Evolutionary conservation across 495 filamentous ascomycete species (phyloP), one percentile per base, ranked within the genome.

Genomic region (Penicillium parvum): DNA sequence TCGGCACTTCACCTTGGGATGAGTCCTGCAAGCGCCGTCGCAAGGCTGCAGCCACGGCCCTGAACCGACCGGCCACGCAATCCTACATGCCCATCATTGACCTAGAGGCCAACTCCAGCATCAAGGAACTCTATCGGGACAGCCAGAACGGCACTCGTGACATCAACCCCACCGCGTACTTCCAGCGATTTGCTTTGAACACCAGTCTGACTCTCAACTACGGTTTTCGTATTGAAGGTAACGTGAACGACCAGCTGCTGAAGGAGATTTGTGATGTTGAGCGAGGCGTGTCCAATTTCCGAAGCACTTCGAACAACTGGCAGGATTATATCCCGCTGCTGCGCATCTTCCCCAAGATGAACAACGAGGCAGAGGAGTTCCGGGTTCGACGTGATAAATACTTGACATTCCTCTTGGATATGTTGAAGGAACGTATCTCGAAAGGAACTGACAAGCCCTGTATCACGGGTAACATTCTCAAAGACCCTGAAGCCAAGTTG

Each of bases 1-100:
- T 88, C 46, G 84, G 84, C 5, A 86, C 84, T 0, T 83, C 78
- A 0, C 84, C 84, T 0, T 88, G 82, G 82, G 82, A 85, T 53
- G 83, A 85, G 39, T 81, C 76, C 29, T 85, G 81, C 66, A 88
- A 88, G 61, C 71, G 73, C 6, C 74, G 82, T 6, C 70, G 83
- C 33, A 86, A 86, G 65, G 81, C 82, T 0, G 83, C 84, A 0
- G 83, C 82, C 2, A 84, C 81, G 0, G 83, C 83, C 0, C 61
- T 88, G 7, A 88, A 88, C 61, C 66, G 76, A 12, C 77, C 81
- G 1, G 79, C 82, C 0, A 75, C 81, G 1, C 78, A 81, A 39
- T 76, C 74, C 0, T 88, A 83, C 54, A 84, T 84, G 79, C 84
- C 82, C 1, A 80, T 85, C 52, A 79, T 87, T 37, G 82, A 86